phyloP scores from a whole-genome alignment of 2,329 filamentous ascomycete genomes.

The Blastomyces emzantsi region DNA sequence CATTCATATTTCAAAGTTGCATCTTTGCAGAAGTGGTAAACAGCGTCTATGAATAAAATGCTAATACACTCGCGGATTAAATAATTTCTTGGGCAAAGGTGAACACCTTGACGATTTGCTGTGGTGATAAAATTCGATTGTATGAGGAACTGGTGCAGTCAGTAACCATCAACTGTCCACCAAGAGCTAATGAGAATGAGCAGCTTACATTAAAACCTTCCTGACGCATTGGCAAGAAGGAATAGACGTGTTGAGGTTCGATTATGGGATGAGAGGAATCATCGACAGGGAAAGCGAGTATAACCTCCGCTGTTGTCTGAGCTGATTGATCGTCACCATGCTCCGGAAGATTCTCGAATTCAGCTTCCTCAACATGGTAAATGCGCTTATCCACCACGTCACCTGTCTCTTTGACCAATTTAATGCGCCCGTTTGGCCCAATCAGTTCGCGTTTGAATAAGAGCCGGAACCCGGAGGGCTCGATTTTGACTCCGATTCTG shows the following conservation, averaged over 20 bases:
- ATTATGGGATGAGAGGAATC: not conserved
- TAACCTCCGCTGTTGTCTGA: not conserved
- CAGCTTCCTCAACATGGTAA: not conserved
- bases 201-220: not conserved
- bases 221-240: not conserved
- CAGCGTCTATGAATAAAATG: not conserved
- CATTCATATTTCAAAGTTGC: not conserved
- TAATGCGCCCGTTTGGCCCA: not conserved
- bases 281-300: not conserved
- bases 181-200: not conserved
- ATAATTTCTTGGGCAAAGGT: not conserved
- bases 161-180: not conserved
- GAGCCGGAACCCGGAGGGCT: not conserved
- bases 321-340: not conserved
- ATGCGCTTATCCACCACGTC: not conserved
- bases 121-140: not conserved
- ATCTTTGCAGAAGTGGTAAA: not conserved
- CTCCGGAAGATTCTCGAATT: not conserved
- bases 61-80: not conserved
- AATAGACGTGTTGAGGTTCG: not conserved
- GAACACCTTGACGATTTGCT: not conserved
- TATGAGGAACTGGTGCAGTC: not conserved
- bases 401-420: not conserved
- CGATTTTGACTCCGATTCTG: not conserved
- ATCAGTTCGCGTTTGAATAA: not conserved